Percentiles rank a stretch among this genome's conserved stretches.
Evolutionary conservation across 2,329 filamentous ascomycete species (phyloP).

Genomic region (Mollisiaceae sp.): DNA sequence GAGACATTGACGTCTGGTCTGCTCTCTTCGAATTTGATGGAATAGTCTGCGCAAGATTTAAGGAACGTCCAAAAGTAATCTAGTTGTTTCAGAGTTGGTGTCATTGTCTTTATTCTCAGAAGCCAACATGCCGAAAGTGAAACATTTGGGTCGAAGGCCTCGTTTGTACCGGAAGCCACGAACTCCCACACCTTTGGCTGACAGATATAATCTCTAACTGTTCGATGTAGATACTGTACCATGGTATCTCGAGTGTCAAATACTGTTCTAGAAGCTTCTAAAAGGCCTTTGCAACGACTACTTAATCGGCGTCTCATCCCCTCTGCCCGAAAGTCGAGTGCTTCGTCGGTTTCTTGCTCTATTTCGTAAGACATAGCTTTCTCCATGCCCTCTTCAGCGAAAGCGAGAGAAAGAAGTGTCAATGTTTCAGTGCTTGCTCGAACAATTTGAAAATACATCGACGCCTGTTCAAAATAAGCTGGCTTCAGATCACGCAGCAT

Average conservation of each 20-base stretch:
- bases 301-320: constrained; percentile 28
- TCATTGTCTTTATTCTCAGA: background rate
- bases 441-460: constrained; percentile 22
- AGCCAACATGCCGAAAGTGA: background rate
- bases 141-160: constrained; percentile 12
- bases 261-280: constrained; percentile 20
- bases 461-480: constrained; percentile 23
- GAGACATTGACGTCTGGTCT: background rate
- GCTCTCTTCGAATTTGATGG: background rate
- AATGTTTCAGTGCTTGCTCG: constrained; percentile 14
- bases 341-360: constrained; percentile 9
- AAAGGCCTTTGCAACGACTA: constrained; percentile 31
- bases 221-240: constrained; percentile 27
- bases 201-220: constrained; percentile 23
- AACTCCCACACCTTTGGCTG: constrained; percentile 3
- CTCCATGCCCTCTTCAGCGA: constrained; percentile 20
- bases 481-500: constrained; percentile 23
- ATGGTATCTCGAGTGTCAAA: background rate
- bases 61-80: background rate
- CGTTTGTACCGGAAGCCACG: background rate
- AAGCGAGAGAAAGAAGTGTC: constrained; percentile 17
- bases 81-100: background rate
- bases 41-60: background rate
- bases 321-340: constrained; percentile 18
- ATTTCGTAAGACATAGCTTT: constrained; percentile 15